These are phyloP conservation scores for Auriscalpium microsporum DNA, from an alignment of 768 basidiomycete species.

Conservation along the genomic window DNA sequence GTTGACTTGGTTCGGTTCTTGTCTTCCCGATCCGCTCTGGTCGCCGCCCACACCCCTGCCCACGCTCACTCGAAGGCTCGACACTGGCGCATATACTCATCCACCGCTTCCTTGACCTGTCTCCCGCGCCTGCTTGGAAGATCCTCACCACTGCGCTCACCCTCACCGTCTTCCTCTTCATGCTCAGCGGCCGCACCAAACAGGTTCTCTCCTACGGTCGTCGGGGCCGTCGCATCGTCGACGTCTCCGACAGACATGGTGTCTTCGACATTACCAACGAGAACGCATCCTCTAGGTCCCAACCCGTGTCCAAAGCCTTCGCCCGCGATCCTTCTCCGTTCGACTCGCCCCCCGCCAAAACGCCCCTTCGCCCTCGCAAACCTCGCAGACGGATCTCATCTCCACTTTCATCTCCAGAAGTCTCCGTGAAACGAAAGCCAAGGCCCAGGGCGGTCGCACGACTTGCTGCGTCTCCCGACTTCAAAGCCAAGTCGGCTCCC, in stretches of 20 bases:
- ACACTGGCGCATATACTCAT: too few species aligned
- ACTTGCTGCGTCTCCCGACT: background rate
- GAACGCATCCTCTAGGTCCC: background rate
- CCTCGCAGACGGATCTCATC: background rate
- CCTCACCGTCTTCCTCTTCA: constrained; percentile 16
- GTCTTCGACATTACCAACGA: background rate
- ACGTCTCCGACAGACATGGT: constrained; percentile 27
- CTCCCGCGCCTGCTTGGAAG: too few species aligned
- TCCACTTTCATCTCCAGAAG: constrained; percentile 7
- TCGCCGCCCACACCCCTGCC: background rate
- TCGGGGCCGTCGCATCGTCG: constrained; percentile 52
- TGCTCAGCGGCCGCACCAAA: constrained; percentile 57
- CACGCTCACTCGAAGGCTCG: too few species aligned
- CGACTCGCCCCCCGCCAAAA: background rate
- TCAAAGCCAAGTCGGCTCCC: background rate
- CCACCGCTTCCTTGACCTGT: too few species aligned
- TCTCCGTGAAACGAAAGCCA: constrained; percentile 6
- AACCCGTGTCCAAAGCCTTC: background rate
- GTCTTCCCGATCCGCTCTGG: background rate
- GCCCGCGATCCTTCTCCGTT: background rate
- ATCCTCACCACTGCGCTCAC: too few species aligned
- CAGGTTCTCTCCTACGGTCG: constrained; percentile 60
- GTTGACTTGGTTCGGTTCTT: constrained; percentile 11
- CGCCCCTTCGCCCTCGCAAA: background rate
- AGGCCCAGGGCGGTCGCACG: background rate